Evolutionary conservation across 371 early-diverging fungal genomes (phyloP).

Genomic region (Mucor circinelloides): DNA sequence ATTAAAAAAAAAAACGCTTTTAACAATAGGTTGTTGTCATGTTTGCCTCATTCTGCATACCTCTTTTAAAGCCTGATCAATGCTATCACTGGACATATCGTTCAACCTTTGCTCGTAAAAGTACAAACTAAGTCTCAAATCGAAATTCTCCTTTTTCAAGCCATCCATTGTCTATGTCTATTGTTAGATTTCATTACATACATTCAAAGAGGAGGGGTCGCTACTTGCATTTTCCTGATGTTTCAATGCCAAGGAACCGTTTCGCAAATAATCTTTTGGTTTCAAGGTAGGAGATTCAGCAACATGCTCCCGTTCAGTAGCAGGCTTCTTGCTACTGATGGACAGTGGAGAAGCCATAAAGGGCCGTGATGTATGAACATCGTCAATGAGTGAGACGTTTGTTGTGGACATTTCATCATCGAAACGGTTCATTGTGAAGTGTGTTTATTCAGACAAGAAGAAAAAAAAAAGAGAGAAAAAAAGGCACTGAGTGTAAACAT

Average conservation of each 20-base stretch:
- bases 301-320: neutral
- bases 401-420: slow-evolving; percentile 31
- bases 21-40: neutral
- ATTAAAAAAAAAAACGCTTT: neutral
- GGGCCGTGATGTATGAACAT: neutral
- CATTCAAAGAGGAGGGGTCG: neutral
- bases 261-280: slow-evolving; percentile 1
- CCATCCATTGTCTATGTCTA: slow-evolving; percentile 65
- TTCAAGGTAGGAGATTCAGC: slow-evolving; percentile 1
- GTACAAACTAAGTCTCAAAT: slow-evolving; percentile 69
- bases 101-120: slow-evolving; percentile 64
- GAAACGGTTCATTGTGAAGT: slow-evolving; percentile 3
- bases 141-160: slow-evolving; percentile 72
- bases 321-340: neutral
- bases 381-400: slow-evolving; percentile 35
- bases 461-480: neutral
- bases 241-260: slow-evolving; percentile 55
- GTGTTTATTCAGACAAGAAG: no score
- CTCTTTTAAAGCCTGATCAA: slow-evolving; percentile 59
- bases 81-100: slow-evolving; percentile 61
- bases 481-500: neutral
- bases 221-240: slow-evolving; percentile 64
- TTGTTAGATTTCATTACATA: neutral
- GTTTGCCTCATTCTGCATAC: slow-evolving; percentile 30
- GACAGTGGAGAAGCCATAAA: slow-evolving; percentile 8